phyloP scores from a whole-genome alignment of 495 filamentous ascomycete species.

The Aspergillus ostianus region DNA sequence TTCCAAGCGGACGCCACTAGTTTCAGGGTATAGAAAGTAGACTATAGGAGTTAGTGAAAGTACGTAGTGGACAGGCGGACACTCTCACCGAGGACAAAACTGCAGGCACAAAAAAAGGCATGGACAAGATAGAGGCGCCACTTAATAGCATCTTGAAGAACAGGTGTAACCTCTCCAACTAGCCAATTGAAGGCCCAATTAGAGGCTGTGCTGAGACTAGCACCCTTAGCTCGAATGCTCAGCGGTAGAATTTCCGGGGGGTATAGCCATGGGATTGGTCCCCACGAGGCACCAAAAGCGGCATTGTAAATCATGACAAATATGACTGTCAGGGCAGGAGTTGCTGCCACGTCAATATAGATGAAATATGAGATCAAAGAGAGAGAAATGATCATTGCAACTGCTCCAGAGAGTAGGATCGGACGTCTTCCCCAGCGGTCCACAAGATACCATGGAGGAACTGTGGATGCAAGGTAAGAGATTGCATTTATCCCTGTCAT shows the following conservation, averaged over 20 bases:
- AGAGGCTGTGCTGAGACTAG: slow-evolving; percentile 90
- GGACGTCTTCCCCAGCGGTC: slow-evolving; percentile 87
- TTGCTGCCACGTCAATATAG: slow-evolving; percentile 73
- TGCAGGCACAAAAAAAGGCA: slow-evolving; percentile 94
- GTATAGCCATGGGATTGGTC: slow-evolving; percentile 96
- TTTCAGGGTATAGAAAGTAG: slow-evolving; percentile 96
- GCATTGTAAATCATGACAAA: slow-evolving; percentile 99
- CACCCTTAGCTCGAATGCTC: slow-evolving; percentile 96
- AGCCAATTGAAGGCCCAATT: slow-evolving; percentile 99
- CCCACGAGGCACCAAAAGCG: slow-evolving; percentile 98
- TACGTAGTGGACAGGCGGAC: neutral
- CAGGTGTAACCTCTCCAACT: slow-evolving; percentile 89
- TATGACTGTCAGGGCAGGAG: slow-evolving; percentile 80
- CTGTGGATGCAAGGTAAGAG: slow-evolving; percentile 83
- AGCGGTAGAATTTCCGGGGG: slow-evolving; percentile 95
- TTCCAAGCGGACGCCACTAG: slow-evolving; percentile 88
- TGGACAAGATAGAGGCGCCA: slow-evolving; percentile 95
- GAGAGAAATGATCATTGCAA: slow-evolving; percentile 89
- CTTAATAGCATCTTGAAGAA: slow-evolving; percentile 83
- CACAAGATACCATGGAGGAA: slow-evolving; percentile 97
- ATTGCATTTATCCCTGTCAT: slow-evolving; percentile 98
- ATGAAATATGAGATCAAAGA: slow-evolving; percentile 94
- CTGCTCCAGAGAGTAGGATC: slow-evolving; percentile 86
- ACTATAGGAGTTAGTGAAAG: slow-evolving; percentile 49
- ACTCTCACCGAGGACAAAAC: slow-evolving; percentile 88